A percentile compares a stretch with the other conserved stretches of the same genome.
Evolutionary conservation across 192 early-diverging fungal species (phyloP).

Genomic region (Backusella westeae): DNA sequence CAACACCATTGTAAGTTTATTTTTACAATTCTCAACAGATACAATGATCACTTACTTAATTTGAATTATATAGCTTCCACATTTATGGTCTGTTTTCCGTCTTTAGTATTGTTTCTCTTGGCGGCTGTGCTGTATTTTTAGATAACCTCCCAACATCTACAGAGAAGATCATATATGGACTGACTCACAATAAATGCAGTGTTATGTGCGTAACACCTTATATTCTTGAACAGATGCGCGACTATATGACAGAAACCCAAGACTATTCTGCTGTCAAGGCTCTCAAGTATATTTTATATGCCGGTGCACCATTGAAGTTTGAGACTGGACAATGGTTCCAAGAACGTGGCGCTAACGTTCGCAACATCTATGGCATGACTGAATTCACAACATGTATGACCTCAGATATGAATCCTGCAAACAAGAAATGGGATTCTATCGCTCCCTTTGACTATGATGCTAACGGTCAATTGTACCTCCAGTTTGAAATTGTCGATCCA

Average conservation of each 20-base stretch:
- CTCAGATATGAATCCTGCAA: neutral
- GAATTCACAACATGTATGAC: neutral
- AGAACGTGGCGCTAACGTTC: neutral
- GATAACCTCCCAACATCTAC: neutral
- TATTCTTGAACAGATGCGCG: neutral
- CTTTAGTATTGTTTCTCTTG: neutral
- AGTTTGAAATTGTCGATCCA: neutral
- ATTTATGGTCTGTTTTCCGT: neutral
- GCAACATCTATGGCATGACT: neutral
- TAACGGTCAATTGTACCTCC: neutral
- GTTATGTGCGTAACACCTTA: neutral
- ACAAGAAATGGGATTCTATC: neutral
- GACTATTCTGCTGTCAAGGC: neutral
- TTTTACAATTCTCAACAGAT: neutral
- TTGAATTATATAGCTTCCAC: constrained; percentile 3
- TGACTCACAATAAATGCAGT: neutral
- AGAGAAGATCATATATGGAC: neutral
- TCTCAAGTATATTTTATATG: neutral
- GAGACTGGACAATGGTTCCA: neutral
- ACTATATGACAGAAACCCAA: neutral
- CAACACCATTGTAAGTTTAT: neutral
- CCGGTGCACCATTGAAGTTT: neutral
- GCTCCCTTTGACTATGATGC: neutral
- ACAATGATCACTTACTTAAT: neutral
- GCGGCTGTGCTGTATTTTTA: neutral